Evolutionary conservation across 169 alveolate genomes (phyloP).

Genomic region (Eimeria sp.): DNA sequence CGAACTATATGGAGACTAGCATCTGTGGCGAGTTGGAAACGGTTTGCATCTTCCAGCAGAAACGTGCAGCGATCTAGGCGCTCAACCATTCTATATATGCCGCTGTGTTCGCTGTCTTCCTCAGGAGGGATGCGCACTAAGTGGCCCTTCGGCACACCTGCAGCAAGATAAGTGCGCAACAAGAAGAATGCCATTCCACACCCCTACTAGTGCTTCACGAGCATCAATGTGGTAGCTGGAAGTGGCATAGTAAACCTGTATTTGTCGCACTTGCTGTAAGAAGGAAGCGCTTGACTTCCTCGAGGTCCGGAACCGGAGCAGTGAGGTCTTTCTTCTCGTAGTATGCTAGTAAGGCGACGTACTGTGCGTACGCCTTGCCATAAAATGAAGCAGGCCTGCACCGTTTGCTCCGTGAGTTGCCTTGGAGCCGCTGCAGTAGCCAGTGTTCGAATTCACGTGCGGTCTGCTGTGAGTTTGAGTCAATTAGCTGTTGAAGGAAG

Average conservation of each 20-base stretch:
- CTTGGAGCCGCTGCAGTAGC: slow-evolving; percentile 65
- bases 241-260: background rate
- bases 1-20: slow-evolving; percentile 59
- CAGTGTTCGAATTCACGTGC: slow-evolving; percentile 26
- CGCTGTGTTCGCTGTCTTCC: slow-evolving; percentile 36
- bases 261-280: slow-evolving; percentile 25
- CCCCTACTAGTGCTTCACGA: background rate
- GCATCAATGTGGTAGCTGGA: background rate
- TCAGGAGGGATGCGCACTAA: slow-evolving; percentile 50
- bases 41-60: slow-evolving; percentile 58
- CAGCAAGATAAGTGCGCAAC: background rate
- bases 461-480: slow-evolving; percentile 2
- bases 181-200: background rate
- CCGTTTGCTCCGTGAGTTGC: slow-evolving; percentile 33
- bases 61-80: slow-evolving; percentile 59
- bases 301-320: slow-evolving; percentile 50
- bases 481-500: slow-evolving; percentile 32
- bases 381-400: slow-evolving; percentile 53
- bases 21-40: slow-evolving; percentile 45
- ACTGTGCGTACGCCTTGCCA: slow-evolving; percentile 64
- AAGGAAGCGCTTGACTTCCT: slow-evolving; percentile 58
- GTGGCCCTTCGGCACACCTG: slow-evolving; percentile 59
- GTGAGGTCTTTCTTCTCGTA: slow-evolving; percentile 41
- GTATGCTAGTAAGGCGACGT: slow-evolving; percentile 11
- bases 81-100: slow-evolving; percentile 54